phyloP scores from a whole-genome alignment of 129 eudicot genomes.

The Chrysanthemum lavandulifolium region DNA sequence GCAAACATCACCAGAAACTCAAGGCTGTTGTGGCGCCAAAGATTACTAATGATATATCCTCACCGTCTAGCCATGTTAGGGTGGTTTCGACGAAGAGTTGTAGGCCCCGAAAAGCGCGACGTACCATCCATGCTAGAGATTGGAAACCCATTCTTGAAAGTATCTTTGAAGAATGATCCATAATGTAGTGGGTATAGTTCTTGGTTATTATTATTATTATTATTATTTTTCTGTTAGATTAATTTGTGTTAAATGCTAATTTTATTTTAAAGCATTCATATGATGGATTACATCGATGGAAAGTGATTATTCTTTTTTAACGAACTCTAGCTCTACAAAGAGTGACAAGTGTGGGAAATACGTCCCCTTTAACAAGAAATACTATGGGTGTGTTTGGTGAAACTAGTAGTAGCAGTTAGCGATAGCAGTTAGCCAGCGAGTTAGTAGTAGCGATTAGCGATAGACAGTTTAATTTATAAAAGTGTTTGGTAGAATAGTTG shows the following conservation, averaged over 20 bases:
- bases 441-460: no score
- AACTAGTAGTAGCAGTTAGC: no score
- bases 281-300: background rate
- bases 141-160: conserved; percentile 63
- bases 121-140: conserved; percentile 25
- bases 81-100: conserved; percentile 32
- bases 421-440: no score
- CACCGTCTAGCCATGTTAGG: conserved; percentile 1
- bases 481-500: no score
- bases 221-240: background rate
- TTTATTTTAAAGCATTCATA: background rate
- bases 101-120: conserved; percentile 38
- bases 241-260: background rate
- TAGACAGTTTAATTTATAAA: no score
- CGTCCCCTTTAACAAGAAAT: no score
- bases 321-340: no score
- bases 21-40: background rate
- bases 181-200: background rate
- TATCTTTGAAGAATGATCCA: conserved; percentile 46
- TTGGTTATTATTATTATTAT: background rate
- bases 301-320: no score
- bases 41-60: background rate
- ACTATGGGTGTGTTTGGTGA: no score
- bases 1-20: background rate
- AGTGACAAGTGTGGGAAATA: no score